Evolutionary conservation across 768 basidiomycete genomes (phyloP).

Genomic region (Suillus ampliporus): DNA sequence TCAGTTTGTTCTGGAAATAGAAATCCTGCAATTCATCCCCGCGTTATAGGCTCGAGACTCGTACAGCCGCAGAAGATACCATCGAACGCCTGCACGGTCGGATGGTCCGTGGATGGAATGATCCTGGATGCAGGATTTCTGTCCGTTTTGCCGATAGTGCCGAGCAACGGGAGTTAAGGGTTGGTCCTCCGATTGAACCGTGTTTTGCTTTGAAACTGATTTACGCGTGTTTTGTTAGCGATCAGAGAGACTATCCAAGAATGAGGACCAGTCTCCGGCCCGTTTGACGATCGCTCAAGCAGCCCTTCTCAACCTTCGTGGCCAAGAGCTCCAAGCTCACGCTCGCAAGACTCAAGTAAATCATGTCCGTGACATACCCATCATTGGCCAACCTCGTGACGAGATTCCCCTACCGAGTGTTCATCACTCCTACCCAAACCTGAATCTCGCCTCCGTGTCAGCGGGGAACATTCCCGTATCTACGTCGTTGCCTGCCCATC

Average conservation of each 20-base stretch:
- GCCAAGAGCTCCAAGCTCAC: conserved; percentile 53
- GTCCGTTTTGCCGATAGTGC: conserved; percentile 81
- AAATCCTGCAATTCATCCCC: background rate
- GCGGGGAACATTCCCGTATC: conserved; percentile 21
- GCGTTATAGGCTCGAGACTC: conserved; percentile 64
- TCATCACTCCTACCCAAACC: conserved; percentile 11
- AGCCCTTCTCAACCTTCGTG: conserved; percentile 74
- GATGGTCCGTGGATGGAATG: conserved; percentile 81
- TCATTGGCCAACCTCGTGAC: conserved; percentile 11
- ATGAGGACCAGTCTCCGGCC: conserved; percentile 65
- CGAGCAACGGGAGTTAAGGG: conserved; percentile 79
- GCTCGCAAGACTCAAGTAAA: conserved; percentile 11
- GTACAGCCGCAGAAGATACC: conserved; percentile 74
- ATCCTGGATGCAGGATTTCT: conserved; percentile 75
- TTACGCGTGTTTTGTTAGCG: conserved; percentile 47
- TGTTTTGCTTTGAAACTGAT: conserved; percentile 12
- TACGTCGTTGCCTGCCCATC: conserved; percentile 25
- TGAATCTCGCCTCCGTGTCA: background rate
- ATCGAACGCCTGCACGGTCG: conserved; percentile 80
- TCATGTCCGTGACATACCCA: conserved; percentile 19
- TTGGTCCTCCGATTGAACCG: conserved; percentile 39
- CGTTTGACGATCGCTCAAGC: conserved; percentile 81
- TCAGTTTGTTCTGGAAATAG: conserved; percentile 34
- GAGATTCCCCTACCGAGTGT: conserved; percentile 8
- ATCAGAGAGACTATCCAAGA: conserved; percentile 61